phyloP scores from a whole-genome alignment of 2,329 filamentous ascomycete genomes.

The Hansfordia pulvinata region DNA sequence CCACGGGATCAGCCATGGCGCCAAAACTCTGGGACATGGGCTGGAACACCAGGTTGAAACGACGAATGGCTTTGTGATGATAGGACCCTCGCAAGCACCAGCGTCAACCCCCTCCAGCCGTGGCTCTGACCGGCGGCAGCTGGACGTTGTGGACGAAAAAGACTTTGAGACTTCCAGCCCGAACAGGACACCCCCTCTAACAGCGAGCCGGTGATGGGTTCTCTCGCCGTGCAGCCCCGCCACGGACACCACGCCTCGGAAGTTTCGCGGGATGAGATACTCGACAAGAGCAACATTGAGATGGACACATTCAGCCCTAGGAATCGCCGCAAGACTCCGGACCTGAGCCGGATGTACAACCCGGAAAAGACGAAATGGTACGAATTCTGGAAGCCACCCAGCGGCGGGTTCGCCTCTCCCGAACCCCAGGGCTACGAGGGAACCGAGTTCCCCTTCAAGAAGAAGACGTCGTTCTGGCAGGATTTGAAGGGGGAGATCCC shows the following conservation, averaged over 20 bases:
- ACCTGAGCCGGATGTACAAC: slow-evolving; percentile 34
- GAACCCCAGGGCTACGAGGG: slow-evolving; percentile 41
- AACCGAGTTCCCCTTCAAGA: slow-evolving; percentile 26
- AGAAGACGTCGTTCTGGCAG: slow-evolving; percentile 35
- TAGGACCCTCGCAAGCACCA: slow-evolving; percentile 10
- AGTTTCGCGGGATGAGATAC: slow-evolving; percentile 24
- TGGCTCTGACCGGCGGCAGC: slow-evolving; percentile 14
- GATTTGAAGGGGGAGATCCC: slow-evolving; percentile 34
- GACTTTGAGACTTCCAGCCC: slow-evolving; percentile 14
- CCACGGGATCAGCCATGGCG: slow-evolving; percentile 28
- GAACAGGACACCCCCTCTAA: slow-evolving; percentile 8
- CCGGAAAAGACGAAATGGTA: slow-evolving; percentile 37
- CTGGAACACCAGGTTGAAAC: slow-evolving; percentile 38
- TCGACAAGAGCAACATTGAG: slow-evolving; percentile 18
- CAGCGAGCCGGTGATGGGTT: slow-evolving; percentile 14
- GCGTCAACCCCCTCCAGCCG: slow-evolving; percentile 9
- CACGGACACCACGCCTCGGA: slow-evolving; percentile 22
- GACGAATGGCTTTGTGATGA: slow-evolving; percentile 37
- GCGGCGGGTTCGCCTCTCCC: slow-evolving; percentile 46
- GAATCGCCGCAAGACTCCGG: slow-evolving; percentile 36
- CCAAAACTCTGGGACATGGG: slow-evolving; percentile 31
- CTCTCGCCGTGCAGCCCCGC: slow-evolving; percentile 9
- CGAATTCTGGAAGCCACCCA: slow-evolving; percentile 51
- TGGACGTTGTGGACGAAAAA: slow-evolving; percentile 18
- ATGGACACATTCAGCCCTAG: slow-evolving; percentile 25